These are phyloP conservation scores for Citrullus mucosospermus DNA, from an alignment of 306 rosid species.

Conservation along the genomic window DNA sequence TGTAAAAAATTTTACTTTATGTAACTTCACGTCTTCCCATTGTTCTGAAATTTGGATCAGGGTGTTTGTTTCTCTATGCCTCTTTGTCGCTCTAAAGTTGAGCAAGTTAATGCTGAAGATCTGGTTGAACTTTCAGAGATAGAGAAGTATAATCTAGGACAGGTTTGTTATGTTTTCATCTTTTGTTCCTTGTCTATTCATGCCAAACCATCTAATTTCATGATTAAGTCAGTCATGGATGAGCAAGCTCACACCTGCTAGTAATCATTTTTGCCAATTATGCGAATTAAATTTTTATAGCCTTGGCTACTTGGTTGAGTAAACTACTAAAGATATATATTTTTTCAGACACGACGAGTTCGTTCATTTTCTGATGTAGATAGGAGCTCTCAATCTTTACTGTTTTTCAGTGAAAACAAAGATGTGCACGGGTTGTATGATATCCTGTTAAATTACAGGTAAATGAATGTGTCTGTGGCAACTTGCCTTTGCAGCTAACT, in stretches of 20 bases:
- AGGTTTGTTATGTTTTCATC: constrained; percentile 29
- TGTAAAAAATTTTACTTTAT: neutral
- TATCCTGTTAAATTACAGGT: constrained; percentile 79
- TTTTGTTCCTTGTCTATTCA: neutral
- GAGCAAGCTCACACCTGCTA: neutral
- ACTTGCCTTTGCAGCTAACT: neutral
- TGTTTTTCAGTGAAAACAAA: constrained; percentile 55
- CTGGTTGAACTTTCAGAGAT: constrained; percentile 91
- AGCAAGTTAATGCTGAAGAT: constrained; percentile 67
- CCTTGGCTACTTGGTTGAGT: neutral
- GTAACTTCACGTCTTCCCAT: neutral
- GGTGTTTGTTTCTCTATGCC: constrained; percentile 91
- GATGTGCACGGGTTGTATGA: constrained; percentile 72
- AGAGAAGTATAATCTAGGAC: constrained; percentile 83
- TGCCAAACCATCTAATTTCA: neutral
- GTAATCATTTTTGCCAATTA: neutral
- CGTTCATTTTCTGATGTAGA: constrained; percentile 55
- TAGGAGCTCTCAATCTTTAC: constrained; percentile 69
- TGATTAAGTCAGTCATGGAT: neutral
- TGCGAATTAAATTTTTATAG: neutral
- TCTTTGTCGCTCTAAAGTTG: constrained; percentile 72
- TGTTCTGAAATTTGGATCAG: constrained; percentile 25
- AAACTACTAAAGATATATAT: neutral
- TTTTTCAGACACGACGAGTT: constrained; percentile 53
- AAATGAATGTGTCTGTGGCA: neutral